These are phyloP conservation scores for Trametes versicolor DNA, from an alignment of 1,284 basidiomycete genomes.

Conservation along the genomic window DNA sequence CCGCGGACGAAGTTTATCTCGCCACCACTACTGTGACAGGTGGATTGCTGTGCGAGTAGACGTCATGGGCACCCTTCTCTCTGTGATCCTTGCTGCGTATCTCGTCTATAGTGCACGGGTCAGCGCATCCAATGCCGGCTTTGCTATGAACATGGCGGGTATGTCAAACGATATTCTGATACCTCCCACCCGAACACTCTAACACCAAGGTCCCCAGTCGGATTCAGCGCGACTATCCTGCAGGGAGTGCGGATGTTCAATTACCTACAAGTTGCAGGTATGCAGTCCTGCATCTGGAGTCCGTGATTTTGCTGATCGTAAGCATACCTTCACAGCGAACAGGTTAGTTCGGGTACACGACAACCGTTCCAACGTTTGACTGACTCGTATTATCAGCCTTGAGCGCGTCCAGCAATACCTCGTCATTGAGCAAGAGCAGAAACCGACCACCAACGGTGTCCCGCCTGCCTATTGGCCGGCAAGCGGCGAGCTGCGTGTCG, in stretches of 20 bases:
- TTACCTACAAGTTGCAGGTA: constrained; percentile 64
- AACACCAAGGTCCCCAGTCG: constrained; percentile 46
- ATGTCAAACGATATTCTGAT: constrained; percentile 8
- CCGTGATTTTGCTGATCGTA: background rate
- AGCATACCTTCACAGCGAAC: background rate
- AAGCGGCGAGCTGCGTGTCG: constrained; percentile 72
- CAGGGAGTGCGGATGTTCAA: constrained; percentile 64
- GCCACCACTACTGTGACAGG: constrained; percentile 7
- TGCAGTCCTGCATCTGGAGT: constrained; percentile 10
- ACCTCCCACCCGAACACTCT: background rate
- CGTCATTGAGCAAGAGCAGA: constrained; percentile 75
- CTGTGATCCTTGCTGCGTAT: constrained; percentile 61
- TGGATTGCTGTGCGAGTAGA: constrained; percentile 49
- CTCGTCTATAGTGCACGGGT: constrained; percentile 56
- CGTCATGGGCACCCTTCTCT: constrained; percentile 58
- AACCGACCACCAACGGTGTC: constrained; percentile 53
- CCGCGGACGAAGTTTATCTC: background rate
- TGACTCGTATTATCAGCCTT: constrained; percentile 13
- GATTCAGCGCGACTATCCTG: constrained; percentile 65
- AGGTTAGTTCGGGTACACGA: background rate
- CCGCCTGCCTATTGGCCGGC: constrained; percentile 87
- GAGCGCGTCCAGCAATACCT: constrained; percentile 69
- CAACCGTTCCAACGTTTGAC: background rate
- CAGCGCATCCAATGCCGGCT: constrained; percentile 56
- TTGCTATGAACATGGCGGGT: constrained; percentile 61